Percentiles rank a stretch among this genome's conserved stretches.
Evolutionary conservation across 176 grass and related monocot species (phyloP).

Genomic region (Oryza officinalis): DNA sequence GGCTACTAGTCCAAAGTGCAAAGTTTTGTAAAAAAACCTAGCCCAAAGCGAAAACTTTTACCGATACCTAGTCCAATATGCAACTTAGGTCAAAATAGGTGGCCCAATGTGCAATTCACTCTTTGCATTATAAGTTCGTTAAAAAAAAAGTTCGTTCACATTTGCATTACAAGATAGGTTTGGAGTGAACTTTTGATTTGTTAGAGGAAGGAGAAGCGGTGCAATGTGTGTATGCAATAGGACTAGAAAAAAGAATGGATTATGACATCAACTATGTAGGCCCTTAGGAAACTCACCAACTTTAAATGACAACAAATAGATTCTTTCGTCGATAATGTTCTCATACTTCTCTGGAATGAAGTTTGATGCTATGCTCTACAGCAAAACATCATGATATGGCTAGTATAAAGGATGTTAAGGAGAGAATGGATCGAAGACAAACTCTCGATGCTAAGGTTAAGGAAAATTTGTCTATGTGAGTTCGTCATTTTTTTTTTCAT

Average conservation of each 20-base stretch:
- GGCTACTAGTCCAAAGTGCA: no score
- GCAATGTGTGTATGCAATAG: no score
- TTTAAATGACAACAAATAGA: not conserved
- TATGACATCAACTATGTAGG: not conserved
- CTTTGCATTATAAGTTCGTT: no score
- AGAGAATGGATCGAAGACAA: slow-evolving; percentile 30
- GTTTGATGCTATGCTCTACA: slow-evolving; percentile 38
- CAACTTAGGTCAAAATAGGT: no score
- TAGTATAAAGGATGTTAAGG: slow-evolving; percentile 14
- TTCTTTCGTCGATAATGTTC: not conserved
- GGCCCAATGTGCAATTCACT: no score
- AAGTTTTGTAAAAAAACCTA: no score
- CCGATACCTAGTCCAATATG: no score
- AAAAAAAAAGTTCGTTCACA: no score
- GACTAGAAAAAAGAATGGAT: not conserved
- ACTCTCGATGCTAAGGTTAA: slow-evolving; percentile 6
- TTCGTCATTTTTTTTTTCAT: not conserved
- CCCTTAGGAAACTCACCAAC: not conserved
- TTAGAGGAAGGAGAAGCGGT: not conserved
- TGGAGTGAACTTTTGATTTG: not conserved
- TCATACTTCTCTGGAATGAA: not conserved
- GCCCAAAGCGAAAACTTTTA: no score
- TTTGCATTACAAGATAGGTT: not conserved
- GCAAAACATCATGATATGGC: slow-evolving; percentile 42
- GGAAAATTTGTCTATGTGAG: slow-evolving; percentile 39